Evolutionary conservation across 208 protist genomes (phyloP).

Genomic region (Wallacemonas sp.): DNA sequence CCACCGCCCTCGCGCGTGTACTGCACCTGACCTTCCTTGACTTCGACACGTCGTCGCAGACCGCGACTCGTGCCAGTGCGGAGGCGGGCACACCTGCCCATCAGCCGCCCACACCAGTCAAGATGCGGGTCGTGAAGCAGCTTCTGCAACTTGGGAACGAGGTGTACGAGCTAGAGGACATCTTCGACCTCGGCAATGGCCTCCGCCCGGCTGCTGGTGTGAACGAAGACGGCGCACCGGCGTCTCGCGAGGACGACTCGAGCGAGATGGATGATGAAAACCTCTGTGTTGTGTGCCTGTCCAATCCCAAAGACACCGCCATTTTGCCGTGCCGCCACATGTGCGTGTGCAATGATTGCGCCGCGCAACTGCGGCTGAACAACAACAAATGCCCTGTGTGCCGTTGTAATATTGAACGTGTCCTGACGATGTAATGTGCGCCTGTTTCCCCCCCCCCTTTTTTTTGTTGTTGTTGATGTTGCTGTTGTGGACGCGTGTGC

Average conservation of each 20-base stretch:
- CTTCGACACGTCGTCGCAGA: neutral
- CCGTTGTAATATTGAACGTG: conserved; percentile 61
- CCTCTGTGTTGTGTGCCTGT: conserved; percentile 90
- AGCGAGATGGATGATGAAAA: conserved; percentile 32
- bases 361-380: conserved; percentile 59
- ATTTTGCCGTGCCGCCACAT: conserved; percentile 93
- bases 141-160: conserved; percentile 67
- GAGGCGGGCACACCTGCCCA: too few relatives aligned
- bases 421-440: conserved; percentile 56
- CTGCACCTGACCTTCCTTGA: conserved; percentile 41
- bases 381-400: conserved; percentile 93
- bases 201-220: conserved; percentile 12
- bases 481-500: too few relatives aligned
- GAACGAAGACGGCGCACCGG: neutral
- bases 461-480: too few relatives aligned
- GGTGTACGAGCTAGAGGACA: conserved; percentile 80
- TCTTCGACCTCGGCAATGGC: conserved; percentile 61
- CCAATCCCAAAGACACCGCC: conserved; percentile 77
- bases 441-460: neutral
- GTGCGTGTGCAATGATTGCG: conserved; percentile 91
- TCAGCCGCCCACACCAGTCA: too few relatives aligned
- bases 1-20: neutral
- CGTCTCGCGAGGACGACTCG: neutral
- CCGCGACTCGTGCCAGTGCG: neutral
- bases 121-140: conserved; percentile 51